Base-by-base conservation (phyloP, 208 protist genomes). In the Crithidia thermophila region DNA sequence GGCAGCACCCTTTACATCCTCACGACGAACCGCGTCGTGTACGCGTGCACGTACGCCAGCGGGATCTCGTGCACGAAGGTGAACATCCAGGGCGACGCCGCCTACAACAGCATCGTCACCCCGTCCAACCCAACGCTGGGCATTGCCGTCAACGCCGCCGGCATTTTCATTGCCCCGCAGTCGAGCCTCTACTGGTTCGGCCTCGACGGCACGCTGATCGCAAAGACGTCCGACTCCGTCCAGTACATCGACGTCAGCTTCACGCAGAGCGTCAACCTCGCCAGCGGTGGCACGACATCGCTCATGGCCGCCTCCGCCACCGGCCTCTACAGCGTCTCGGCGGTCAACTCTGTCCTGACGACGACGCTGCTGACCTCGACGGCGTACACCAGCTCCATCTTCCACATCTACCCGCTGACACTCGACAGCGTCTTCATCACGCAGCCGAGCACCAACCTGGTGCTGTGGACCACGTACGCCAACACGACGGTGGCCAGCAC, bases 341-440 rank as follows among this genome's bases (percentile, higher is more conserved):
- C 60, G 16, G 3, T 61, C 18, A 56, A 31, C 28, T 46, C 50
- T 4, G 61, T 28, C 18, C 28, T 84, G 23, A 67, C 46, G 4
- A n/a, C 47, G n/a, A 72, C 45, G n/a, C 51, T 61, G 43, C 59
- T 61, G 13, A 55, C 43, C 34, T 25, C 1, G 9, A 47, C 14
- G 20, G 37, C 45, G 43, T 60, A 59, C 27, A 31, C 61, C 4
- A 34, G 30, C n/a, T n/a, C 37, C 28, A 77, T 83, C 46, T 28
- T 49, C 11, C 67, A 69, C 47, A 67, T 90, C 58, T 83, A 80
- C 50, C 75, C 82, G 8, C 25, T 82, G 23, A 66, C 42, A 16
- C 21, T 53, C 10, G 75, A 88, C 31, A 70, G 62, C 52, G 77
- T 94, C 42, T 88, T 89, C 67, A 5, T 94, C 16, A 61, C 79